Evolutionary conservation across 306 rosid genomes (phyloP).

Genomic region (Rosa rugosa): DNA sequence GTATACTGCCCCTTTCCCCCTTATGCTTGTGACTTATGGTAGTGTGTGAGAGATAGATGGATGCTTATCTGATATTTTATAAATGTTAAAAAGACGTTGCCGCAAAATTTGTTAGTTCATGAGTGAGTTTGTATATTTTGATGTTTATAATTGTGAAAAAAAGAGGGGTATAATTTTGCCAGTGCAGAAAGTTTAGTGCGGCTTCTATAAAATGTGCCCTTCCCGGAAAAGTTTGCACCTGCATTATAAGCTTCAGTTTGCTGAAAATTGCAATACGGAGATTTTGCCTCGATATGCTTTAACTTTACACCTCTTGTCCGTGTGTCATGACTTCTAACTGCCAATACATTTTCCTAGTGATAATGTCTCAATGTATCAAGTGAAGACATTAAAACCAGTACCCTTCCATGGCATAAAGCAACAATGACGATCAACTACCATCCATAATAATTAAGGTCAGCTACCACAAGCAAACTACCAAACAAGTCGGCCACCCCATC

Average conservation of each 20-base stretch:
- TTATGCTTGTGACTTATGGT: conserved; percentile 7
- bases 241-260: neutral
- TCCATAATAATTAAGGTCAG: no score
- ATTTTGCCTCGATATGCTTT: neutral
- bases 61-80: conserved; percentile 4
- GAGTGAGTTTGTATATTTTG: neutral
- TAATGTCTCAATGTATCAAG: neutral
- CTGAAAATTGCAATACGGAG: neutral
- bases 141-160: neutral
- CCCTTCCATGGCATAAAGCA: no score
- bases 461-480: no score
- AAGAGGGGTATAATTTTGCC: neutral
- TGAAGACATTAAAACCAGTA: neutral
- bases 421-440: no score
- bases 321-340: neutral
- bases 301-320: neutral
- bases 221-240: neutral
- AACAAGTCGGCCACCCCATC: no score
- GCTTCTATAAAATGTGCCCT: neutral
- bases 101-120: neutral
- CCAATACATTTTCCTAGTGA: neutral
- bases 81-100: neutral
- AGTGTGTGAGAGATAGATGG: conserved; percentile 5
- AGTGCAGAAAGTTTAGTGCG: neutral
- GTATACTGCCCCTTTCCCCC: conserved; percentile 2